Conservation (phyloP, 2,329 filamentous ascomycete genomes). For the Pyrenochaeta sp. region DNA sequence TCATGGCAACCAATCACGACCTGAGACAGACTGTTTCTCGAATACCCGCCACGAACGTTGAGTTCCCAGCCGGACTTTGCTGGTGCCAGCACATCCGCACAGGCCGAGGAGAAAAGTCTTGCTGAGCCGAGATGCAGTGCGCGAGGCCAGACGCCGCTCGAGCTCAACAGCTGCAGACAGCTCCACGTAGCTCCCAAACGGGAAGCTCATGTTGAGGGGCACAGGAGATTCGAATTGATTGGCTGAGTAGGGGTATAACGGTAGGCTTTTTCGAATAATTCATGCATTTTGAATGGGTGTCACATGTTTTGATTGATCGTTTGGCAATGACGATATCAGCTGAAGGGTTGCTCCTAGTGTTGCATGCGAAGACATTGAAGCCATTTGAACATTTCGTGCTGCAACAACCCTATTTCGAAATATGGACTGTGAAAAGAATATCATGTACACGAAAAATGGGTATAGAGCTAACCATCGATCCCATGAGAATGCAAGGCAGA, state of each 20-base stretch:
- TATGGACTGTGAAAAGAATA: slow-evolving; percentile 3
- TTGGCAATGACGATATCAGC: too few species aligned
- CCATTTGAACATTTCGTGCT: neutral
- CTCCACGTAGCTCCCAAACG: neutral
- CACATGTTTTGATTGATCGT: neutral
- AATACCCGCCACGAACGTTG: slow-evolving; percentile 2
- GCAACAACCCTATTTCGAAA: neutral
- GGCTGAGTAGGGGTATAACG: neutral
- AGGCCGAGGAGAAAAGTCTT: slow-evolving; percentile 7
- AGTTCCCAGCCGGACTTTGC: slow-evolving; percentile 10
- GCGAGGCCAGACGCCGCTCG: slow-evolving; percentile 4
- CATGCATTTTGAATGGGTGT: neutral
- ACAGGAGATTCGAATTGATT: neutral
- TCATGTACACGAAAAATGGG: slow-evolving; percentile 13
- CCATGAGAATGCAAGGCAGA: neutral
- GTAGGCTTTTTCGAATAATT: neutral
- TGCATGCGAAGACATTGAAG: too few species aligned
- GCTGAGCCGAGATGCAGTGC: neutral
- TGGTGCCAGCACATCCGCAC: slow-evolving; percentile 19
- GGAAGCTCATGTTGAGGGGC: neutral
- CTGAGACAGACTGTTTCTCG: neutral
- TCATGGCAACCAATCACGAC: slow-evolving; percentile 6
- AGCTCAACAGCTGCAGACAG: neutral
- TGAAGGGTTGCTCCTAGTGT: too few species aligned
- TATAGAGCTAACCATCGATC: slow-evolving; percentile 16